These are phyloP conservation scores for Entomortierella beljakovae DNA, from an alignment of 192 early-diverging fungal genomes.

Conservation along the genomic window DNA sequence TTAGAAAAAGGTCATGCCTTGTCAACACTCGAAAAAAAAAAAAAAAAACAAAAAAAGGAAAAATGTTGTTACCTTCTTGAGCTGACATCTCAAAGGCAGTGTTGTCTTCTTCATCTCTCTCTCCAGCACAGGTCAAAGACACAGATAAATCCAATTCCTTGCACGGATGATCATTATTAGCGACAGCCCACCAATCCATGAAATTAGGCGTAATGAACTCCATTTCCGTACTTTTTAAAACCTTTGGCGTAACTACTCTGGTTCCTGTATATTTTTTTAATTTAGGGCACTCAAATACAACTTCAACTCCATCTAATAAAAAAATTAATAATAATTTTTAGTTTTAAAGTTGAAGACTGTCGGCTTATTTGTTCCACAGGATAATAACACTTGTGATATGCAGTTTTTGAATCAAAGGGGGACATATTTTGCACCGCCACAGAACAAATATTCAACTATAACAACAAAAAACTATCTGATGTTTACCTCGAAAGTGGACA, in stretches of 20 bases:
- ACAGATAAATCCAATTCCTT: conserved; percentile 23
- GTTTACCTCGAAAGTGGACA: conserved; percentile 46
- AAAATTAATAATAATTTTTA: no score
- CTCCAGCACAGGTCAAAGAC: conserved; percentile 26
- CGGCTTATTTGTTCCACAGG: no score
- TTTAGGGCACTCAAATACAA: conserved; percentile 26
- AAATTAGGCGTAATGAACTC: conserved; percentile 23
- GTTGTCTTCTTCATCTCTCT: conserved; percentile 13
- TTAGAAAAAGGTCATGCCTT: no score
- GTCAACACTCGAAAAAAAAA: no score
- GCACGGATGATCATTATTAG: background rate
- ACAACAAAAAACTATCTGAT: no score
- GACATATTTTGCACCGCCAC: no score
- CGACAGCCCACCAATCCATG: conserved; percentile 33
- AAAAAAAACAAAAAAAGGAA: background rate
- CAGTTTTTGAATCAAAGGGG: no score
- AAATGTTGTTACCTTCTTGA: conserved; percentile 19
- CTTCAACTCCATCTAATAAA: conserved; percentile 34
- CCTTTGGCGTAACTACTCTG: conserved; percentile 22
- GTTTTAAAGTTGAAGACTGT: background rate
- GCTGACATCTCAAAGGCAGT: conserved; percentile 28
- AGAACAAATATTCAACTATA: no score
- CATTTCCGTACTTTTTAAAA: conserved; percentile 38
- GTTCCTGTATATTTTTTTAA: background rate
- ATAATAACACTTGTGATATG: no score